Conservation (phyloP, 1,284 basidiomycete genomes). For the Ganoderma sinense region DNA sequence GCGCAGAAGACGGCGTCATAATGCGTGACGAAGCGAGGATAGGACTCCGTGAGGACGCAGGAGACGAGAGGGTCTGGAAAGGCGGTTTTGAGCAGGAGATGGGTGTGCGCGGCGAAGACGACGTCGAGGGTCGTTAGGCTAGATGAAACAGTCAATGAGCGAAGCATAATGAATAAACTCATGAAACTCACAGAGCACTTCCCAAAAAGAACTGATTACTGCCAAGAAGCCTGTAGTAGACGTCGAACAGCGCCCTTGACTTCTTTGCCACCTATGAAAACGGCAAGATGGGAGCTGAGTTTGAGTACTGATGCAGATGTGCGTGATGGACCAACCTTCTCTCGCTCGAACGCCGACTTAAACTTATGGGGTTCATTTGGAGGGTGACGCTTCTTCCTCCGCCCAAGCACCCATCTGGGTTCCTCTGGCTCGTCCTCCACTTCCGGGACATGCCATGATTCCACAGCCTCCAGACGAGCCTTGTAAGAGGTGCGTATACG, state of each 20-base stretch:
- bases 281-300: neutral
- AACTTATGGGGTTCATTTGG: slow-evolving; percentile 39
- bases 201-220: slow-evolving; percentile 60
- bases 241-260: slow-evolving; percentile 60
- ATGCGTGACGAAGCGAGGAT: slow-evolving; percentile 62
- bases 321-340: slow-evolving; percentile 55
- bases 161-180: neutral
- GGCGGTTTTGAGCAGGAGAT: slow-evolving; percentile 63
- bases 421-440: slow-evolving; percentile 53
- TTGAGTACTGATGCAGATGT: neutral
- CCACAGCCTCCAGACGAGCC: slow-evolving; percentile 65
- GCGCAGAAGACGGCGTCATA: slow-evolving; percentile 55
- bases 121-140: slow-evolving; percentile 72
- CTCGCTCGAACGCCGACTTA: slow-evolving; percentile 64
- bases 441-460: slow-evolving; percentile 63
- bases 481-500: slow-evolving; percentile 65
- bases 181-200: slow-evolving; percentile 19
- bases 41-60: slow-evolving; percentile 59
- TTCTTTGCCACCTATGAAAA: slow-evolving; percentile 62
- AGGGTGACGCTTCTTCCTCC: slow-evolving; percentile 42
- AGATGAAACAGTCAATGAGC: neutral
- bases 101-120: slow-evolving; percentile 69
- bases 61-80: slow-evolving; percentile 69
- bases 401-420: slow-evolving; percentile 39
- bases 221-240: slow-evolving; percentile 63